Evolutionary conservation across 225 moss, liverwort and hornwort species (phyloP), one percentile per base, ranked within the genome.

Genomic region (Polytrichum formosum): DNA sequence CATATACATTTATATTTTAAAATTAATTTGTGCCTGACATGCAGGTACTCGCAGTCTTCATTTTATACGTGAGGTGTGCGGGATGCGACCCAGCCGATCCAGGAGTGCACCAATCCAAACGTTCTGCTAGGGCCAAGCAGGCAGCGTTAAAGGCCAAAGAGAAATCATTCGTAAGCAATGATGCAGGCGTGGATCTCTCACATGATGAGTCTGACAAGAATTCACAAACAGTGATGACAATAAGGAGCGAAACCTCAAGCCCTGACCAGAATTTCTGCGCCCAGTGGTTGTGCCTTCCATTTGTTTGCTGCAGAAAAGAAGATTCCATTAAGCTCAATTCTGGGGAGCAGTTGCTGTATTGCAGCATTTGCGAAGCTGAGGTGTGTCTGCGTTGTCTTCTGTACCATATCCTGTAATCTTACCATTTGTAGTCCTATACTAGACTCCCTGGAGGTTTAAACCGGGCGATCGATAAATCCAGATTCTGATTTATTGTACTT

Each of bases 61-160:
- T 76, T 66, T 84, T 96, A 30, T 96, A 96, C 53, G 81, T 93
- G 68, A 82, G 87, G 33, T 96, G 96, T 80, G 91, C 93, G 28
- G 96, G 92, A 65, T 93, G 90, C 60, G 90, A 96, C 59, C 96
- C 96, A n/a, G 96, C 96, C 64, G 96, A 96, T 77, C 87, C 91
- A 22, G 96, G 96, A 62, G 90, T 96, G 56, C 87, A 81, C 70
- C 66, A 77, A 2, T 67, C 62, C 74, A 87, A 80, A 55, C 80
- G 68, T 19, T 77, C 73, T 66, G 71, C 71, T 33, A 73, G 54
- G 70, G 78, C 68, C 53, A 78, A 65, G 65, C 60, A 55, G 65
- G 74, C 76, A 72, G 67, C 10, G 63, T 56, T 73, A 1, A 80
- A 78, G 54, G 75, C 75, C 60, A 77, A 79, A 65, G 62, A 63